Percentiles rank a stretch among this genome's conserved stretches.
Evolutionary conservation across 768 basidiomycete species (phyloP).

Genomic region (Leucocoprinus leucothites): DNA sequence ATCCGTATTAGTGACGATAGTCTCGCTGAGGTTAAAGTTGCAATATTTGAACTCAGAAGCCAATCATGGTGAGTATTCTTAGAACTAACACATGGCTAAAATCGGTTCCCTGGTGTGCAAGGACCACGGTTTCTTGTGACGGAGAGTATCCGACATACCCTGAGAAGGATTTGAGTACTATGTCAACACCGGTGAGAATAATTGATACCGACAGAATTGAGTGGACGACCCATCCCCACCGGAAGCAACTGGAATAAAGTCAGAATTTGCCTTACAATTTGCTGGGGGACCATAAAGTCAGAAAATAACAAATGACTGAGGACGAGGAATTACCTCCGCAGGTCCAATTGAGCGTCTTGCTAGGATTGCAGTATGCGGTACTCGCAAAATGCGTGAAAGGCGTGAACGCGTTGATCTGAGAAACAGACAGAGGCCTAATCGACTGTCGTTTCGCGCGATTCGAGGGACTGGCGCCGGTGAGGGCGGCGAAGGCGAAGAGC

Average conservation of each 20-base stretch:
- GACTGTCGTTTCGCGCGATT: constrained; percentile 10
- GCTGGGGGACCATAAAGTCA: neutral
- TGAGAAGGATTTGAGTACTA: too few species aligned
- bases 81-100: constrained; percentile 28
- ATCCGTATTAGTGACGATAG: constrained; percentile 36
- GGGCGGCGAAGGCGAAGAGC: neutral
- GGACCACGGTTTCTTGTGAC: constrained; percentile 25
- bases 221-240: constrained; percentile 43
- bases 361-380: constrained; percentile 45
- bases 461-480: neutral
- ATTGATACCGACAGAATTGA: constrained; percentile 44
- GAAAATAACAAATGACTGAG: neutral
- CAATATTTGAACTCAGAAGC: neutral
- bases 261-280: constrained; percentile 13
- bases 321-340: constrained; percentile 43
- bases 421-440: constrained; percentile 32
- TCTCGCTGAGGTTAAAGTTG: constrained; percentile 26
- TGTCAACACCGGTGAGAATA: neutral
- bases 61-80: neutral
- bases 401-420: constrained; percentile 38
- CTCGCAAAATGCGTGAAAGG: constrained; percentile 48
- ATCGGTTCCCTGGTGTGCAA: constrained; percentile 35
- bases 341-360: constrained; percentile 43
- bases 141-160: constrained; percentile 14
- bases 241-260: constrained; percentile 45